Percentiles rank a stretch among this genome's conserved stretches.
phyloP scores from a whole-genome alignment of 306 rosid genomes.

The Canavalia gladiata region DNA sequence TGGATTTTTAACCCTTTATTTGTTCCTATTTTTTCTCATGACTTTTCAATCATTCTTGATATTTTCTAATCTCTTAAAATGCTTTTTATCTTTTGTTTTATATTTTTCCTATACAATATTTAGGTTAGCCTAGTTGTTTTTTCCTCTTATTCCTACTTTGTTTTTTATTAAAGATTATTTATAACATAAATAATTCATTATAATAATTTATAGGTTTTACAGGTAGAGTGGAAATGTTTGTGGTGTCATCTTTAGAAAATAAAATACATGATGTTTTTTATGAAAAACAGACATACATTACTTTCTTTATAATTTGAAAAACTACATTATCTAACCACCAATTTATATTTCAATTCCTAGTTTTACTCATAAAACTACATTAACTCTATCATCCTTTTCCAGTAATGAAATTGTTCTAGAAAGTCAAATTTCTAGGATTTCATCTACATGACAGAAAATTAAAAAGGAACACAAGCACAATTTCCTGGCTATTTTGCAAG shows the following conservation, averaged over 20 bases:
- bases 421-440: slow-evolving; percentile 37
- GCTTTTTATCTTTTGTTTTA: too few species aligned
- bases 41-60: too few species aligned
- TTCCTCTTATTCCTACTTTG: too few species aligned
- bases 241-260: not conserved
- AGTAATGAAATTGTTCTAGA: slow-evolving; percentile 2
- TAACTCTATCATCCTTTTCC: not conserved
- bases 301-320: slow-evolving; percentile 24
- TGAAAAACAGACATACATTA: not conserved
- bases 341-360: not conserved
- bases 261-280: not conserved
- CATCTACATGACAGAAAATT: slow-evolving; percentile 67
- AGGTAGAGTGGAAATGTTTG: not conserved
- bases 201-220: too few species aligned
- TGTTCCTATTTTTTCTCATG: too few species aligned
- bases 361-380: not conserved
- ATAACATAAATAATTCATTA: too few species aligned
- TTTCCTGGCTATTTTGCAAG: slow-evolving; percentile 43
- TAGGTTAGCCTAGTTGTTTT: too few species aligned
- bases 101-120: too few species aligned
- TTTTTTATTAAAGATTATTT: too few species aligned
- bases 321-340: not conserved
- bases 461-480: slow-evolving; percentile 59
- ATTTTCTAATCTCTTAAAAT: too few species aligned
- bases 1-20: too few species aligned